Base-by-base conservation (phyloP, 305 asterid species). In the Vinca major region DNA sequence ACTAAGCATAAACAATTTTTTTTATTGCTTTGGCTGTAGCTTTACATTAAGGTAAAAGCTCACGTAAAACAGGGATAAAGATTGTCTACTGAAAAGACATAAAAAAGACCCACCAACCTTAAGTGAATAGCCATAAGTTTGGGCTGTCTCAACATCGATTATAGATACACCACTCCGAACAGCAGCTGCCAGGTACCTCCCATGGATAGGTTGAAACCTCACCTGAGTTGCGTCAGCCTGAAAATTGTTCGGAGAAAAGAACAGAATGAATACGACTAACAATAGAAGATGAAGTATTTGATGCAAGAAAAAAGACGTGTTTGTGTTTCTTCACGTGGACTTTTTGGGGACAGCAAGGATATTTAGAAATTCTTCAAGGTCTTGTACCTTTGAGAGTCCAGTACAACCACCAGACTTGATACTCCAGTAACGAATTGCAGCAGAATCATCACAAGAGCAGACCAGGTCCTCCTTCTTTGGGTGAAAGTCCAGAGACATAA, bases 361-460 rank as follows among this genome's bases (percentile, higher is more conserved):
- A 33, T 33, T 49, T 17, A 48, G 16, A 44, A 63, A 44, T 44
- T 20, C 33, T 17, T 63, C 40, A 44, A 43, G 54, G 44, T 9
- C 39, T 41, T 63, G 44, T 66, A 79, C 83, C 81, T 66, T 80
- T 2, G 74, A 68, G 7, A 73, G 71, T 62, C 80, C 80, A 57
- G 70, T 71, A 62, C 83, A 80, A 67, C 69, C 71, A 63, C 72
- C 76, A 70, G 73, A 44, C 65, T 67, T 71, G 40, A 76, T 73
- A 48, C 45, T 76, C 83, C 83, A 80, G 80, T 80, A 76, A 49
- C 83, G 81, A 48, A 80, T 76, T 16, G 73, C 62, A 73, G 72
- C 51, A 61, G 17, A 72, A 36, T 67, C 68, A 65, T 76, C 83
- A 69, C 76, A 65, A 52, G 81, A 80, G 69, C 81, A 80, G 52